Evolutionary conservation across 306 rosid genomes (phyloP).

Genomic region (Oemleria cerasiformis): DNA sequence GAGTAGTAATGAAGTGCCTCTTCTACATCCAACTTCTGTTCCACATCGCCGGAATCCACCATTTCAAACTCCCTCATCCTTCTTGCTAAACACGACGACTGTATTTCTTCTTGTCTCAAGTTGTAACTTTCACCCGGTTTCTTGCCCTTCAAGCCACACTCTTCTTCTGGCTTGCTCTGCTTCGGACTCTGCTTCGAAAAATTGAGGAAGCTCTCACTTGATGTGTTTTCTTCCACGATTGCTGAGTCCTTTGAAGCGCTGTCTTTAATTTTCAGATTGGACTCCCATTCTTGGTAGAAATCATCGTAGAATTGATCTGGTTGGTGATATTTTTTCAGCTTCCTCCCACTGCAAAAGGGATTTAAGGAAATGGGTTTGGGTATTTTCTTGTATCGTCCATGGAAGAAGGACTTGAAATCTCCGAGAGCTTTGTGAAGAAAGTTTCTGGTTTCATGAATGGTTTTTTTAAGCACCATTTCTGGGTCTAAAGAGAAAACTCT

Average conservation of each 20-base stretch:
- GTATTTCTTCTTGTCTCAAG: conserved; percentile 34
- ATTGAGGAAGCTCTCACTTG: conserved; percentile 28
- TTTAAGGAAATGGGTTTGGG: conserved; percentile 59
- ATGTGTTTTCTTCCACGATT: conserved; percentile 32
- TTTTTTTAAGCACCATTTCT: conserved; percentile 66
- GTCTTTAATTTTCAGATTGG: conserved; percentile 42
- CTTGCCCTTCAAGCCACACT: conserved; percentile 30
- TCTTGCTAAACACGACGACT: conserved; percentile 37
- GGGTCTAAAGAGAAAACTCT: conserved; percentile 23
- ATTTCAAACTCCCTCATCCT: conserved; percentile 81
- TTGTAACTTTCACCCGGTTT: conserved; percentile 32
- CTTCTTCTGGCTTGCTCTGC: conserved; percentile 35
- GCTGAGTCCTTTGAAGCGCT: conserved; percentile 30
- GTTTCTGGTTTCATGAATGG: conserved; percentile 47
- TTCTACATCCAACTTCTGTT: conserved; percentile 82
- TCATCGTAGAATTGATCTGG: conserved; percentile 54
- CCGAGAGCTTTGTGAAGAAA: conserved; percentile 45
- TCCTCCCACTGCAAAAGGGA: conserved; percentile 43
- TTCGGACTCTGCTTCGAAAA: conserved; percentile 31
- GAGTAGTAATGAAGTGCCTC: conserved; percentile 94
- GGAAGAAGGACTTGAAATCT: conserved; percentile 51
- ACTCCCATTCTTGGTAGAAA: conserved; percentile 66
- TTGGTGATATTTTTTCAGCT: conserved; percentile 34
- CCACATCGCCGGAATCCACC: conserved; percentile 69
- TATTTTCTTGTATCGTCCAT: conserved; percentile 56